Base-by-base conservation (phyloP, 352 stramenopile species). In the Phytophthora citrophthora region DNA sequence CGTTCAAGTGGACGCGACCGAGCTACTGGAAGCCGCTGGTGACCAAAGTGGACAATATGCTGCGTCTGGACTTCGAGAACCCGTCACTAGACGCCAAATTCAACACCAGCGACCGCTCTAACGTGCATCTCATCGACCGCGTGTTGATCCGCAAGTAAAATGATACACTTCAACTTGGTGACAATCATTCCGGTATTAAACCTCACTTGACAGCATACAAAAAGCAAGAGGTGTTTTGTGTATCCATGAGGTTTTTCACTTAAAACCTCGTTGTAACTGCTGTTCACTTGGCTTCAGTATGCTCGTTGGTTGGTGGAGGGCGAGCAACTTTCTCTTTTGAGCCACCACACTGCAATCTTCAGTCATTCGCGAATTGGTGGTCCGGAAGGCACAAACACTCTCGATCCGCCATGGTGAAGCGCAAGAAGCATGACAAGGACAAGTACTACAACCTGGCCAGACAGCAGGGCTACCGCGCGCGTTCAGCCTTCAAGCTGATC, bases 371-470 rank as follows among this genome's bases (percentile, higher is more conserved):
- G 55, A 74, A 72, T 74, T 66, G 55, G 67, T 60, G 53, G 24
- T 43, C 41, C 53, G 6, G 16, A 29, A 18, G 16, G 20, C 20
- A 51, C 27, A 26, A 48, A 48, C 51, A 58, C 51, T 49, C 27
- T 41, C 48, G 29, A 34, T 34, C 29, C 29, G 59, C 55, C 51
- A 96, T 96, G 87, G 85, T 96, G 41, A 99, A 99, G 79, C 81
- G 95, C 69, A 99, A 98, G 76, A 99, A 99, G 88, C 90, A 96
- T 81, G 96, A 99, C 72, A 98, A 98, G 81, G 98, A 99, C 82
- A 99, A 99, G 79, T 99, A 99, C 83, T 99, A 99, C 81, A 96
- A 98, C 73, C 78, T 99, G 53, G 97, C 97, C 10, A 97, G 98
- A 49, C 97, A 99, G 81, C 97, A 99, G 86, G 98, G 98, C 15